Base-by-base conservation (phyloP, 345 rosid genomes). In the Corchorus capsularis region DNA sequence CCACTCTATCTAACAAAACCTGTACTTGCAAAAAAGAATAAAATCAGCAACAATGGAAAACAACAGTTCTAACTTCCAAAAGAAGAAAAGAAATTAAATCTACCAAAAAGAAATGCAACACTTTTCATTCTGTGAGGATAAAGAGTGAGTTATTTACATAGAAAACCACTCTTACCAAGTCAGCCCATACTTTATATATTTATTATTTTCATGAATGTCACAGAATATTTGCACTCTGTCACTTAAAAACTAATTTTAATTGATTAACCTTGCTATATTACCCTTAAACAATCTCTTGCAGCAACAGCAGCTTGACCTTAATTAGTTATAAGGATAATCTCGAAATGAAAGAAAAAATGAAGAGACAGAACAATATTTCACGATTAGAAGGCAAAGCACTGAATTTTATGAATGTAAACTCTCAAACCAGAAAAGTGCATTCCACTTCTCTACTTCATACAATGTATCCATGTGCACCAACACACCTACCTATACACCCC, bases 1-100 rank as follows among this genome's bases (percentile, higher is more conserved):
- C 98, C 65, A 96, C 97, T 82, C 91, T 91, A 74, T 92, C 92
- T 74, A 96, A 83, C 76, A 82, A 72, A 69, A 94, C 97, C 98
- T 96, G 86, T 7, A 73, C 49, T 49, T 63, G 46, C 10, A 52
- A 72, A 75, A 19, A 27, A n/a, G 6, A 70, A 3, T 14, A 16
- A 15, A 17, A 57, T 72, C 41, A 75, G 45, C 41, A 74, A 43
- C 10, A 47, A 63, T 17, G 37, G 49, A 12, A 61, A 61, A 17
- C 8, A 47, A 12, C 27, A 35, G 5, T 49, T 35, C 34, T 15
- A 47, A 54, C 49, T 39, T 34, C 20, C 6, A 17, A 49, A 4
- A 14, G 5, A 0, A 14, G 12, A 9, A 17, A 68, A 52, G 27
- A 69, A 34, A 50, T 2, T 69, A 69, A 69, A 69, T 50, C 16